Percentiles rank a stretch among this genome's conserved stretches.
Evolutionary conservation across 371 early-diverging fungal genomes (phyloP).

Genomic region (Rhizopus arrhizus): DNA sequence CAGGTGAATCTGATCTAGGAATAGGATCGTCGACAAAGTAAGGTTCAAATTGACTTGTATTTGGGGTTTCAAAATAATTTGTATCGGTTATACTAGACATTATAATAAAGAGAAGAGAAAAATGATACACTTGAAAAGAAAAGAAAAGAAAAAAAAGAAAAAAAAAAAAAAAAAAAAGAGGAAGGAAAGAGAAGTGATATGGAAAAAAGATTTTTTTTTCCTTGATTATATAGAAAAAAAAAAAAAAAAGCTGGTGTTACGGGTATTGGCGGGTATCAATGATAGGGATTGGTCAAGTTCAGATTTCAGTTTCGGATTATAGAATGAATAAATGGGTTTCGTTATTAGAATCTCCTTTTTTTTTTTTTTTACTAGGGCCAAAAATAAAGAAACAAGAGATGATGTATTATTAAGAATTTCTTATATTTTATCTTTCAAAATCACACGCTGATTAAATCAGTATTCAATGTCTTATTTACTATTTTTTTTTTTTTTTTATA

Average conservation of each 20-base stretch:
- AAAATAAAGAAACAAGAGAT: neutral
- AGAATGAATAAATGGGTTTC: neutral
- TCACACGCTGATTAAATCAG: too few species aligned
- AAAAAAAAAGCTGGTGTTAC: constrained; percentile 18
- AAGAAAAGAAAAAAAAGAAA: neutral
- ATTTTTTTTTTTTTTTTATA: neutral
- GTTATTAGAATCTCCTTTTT: neutral
- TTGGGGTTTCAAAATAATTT: constrained; percentile 15
- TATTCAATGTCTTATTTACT: too few species aligned
- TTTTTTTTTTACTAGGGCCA: neutral
- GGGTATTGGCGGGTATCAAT: constrained; percentile 20
- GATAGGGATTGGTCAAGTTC: constrained; percentile 5
- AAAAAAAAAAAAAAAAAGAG: neutral
- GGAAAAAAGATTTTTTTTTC: neutral
- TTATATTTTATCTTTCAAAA: neutral
- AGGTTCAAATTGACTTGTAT: constrained; percentile 13
- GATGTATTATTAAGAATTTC: neutral
- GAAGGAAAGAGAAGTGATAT: neutral
- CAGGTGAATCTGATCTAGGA: constrained; percentile 29
- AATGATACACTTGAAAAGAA: neutral
- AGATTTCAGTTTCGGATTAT: neutral
- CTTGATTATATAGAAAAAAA: neutral
- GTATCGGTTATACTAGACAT: neutral
- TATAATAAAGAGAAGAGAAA: too few species aligned
- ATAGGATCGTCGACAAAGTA: constrained; percentile 25